These are phyloP conservation scores for Colletotrichum horii DNA, from an alignment of 2,329 filamentous ascomycete species.

Conservation along the genomic window DNA sequence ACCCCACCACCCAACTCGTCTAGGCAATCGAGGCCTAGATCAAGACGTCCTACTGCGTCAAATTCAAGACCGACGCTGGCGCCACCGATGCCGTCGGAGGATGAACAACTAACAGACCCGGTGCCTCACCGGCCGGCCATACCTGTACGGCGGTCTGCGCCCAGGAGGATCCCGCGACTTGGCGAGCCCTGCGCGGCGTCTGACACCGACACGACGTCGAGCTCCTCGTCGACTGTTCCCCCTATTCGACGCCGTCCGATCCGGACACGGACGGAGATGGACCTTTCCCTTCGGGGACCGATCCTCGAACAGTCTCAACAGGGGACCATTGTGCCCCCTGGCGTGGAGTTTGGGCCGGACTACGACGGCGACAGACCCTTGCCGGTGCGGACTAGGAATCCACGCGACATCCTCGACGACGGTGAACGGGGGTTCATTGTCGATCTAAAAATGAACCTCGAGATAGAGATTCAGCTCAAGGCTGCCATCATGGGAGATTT, in stretches of 20 bases:
- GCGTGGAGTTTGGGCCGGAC: neutral
- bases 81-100: neutral
- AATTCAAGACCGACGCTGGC: neutral
- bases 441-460: slow-evolving; percentile 8
- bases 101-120: slow-evolving; percentile 9
- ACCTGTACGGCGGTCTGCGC: neutral
- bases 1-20: neutral
- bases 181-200: slow-evolving; percentile 3
- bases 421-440: slow-evolving; percentile 19
- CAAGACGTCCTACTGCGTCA: neutral
- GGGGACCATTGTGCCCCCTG: neutral
- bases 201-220: slow-evolving; percentile 14
- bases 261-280: neutral
- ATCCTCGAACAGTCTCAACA: neutral
- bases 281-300: slow-evolving; percentile 1
- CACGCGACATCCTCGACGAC: slow-evolving; percentile 12
- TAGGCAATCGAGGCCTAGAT: neutral
- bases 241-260: slow-evolving; percentile 7
- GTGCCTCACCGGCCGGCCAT: neutral
- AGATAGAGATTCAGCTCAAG: slow-evolving; percentile 13
- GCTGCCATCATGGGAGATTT: slow-evolving; percentile 14
- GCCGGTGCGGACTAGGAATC: slow-evolving; percentile 9
- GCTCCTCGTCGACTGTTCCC: neutral
- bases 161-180: neutral
- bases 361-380: neutral